Conservation (phyloP, 208 protist genomes). For the Hexamita inflata region DNA sequence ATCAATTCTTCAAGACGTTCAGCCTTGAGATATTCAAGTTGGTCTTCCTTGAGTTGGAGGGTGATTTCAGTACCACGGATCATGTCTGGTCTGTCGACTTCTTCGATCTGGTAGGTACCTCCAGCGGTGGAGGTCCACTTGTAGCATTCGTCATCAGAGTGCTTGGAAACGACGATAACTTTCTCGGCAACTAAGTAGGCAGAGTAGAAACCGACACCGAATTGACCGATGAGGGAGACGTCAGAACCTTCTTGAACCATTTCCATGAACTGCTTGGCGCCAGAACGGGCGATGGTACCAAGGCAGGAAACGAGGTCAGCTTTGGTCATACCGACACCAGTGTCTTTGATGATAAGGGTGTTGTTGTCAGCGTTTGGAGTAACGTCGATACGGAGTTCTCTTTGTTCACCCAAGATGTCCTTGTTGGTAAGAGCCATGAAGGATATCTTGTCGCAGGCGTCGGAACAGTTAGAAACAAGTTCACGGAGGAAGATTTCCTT, state of each 20-base stretch:
- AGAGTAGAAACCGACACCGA: conserved; percentile 99
- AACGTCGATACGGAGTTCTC: conserved; percentile 79
- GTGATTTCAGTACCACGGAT: conserved; percentile 82
- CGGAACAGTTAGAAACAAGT: conserved; percentile 91
- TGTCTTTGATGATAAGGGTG: conserved; percentile 79
- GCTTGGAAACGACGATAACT: conserved; percentile 81
- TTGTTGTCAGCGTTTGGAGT: conserved; percentile 79
- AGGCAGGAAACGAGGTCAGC: conserved; percentile 89
- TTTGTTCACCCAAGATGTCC: conserved; percentile 63
- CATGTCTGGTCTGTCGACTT: conserved; percentile 61
- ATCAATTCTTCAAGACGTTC: conserved; percentile 70
- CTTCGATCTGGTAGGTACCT: conserved; percentile 80
- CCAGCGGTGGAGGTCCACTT: conserved; percentile 87
- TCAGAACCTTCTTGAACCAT: conserved; percentile 73
- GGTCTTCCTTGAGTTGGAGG: conserved; percentile 87
- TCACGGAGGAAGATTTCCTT: conserved; percentile 97
- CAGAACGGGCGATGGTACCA: conserved; percentile 93
- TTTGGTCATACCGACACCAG: conserved; percentile 97
- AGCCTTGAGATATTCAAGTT: conserved; percentile 78
- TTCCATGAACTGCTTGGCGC: conserved; percentile 96
- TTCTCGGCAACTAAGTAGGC: conserved; percentile 89
- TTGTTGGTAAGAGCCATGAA: conserved; percentile 79
- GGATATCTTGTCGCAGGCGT: conserved; percentile 62
- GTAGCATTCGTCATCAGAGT: conserved; percentile 85
- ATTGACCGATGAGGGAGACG: conserved; percentile 95